phyloP scores from a whole-genome alignment of 2,329 filamentous ascomycete genomes.

The Neopestalotiopsis sp. region DNA sequence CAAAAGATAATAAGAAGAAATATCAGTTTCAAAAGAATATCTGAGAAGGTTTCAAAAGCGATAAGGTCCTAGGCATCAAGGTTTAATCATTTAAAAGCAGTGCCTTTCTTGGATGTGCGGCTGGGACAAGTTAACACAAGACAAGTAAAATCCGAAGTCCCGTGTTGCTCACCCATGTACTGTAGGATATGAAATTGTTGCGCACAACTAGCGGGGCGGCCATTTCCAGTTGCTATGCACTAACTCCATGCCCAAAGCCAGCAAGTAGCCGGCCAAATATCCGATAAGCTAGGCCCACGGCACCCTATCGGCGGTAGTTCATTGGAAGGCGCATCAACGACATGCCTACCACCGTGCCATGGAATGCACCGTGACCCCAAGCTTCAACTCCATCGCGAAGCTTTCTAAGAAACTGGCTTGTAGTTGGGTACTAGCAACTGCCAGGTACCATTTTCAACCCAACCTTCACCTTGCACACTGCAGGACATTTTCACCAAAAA shows the following conservation, averaged over 20 bases:
- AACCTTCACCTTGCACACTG: not conserved
- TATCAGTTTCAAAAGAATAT: not conserved
- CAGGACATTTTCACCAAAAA: no score
- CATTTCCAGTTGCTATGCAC: not conserved
- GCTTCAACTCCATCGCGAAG: not conserved
- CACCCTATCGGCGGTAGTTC: not conserved
- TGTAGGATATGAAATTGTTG: not conserved
- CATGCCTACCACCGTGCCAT: not conserved
- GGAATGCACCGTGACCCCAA: not conserved
- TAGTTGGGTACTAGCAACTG: no score
- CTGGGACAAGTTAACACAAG: no score
- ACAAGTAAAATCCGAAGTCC: no score
- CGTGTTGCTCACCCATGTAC: no score
- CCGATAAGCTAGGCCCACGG: conserved; percentile 3
- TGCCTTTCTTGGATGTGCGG: no score
- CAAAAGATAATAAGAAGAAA: not conserved
- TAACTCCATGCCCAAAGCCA: not conserved
- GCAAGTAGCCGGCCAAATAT: not conserved
- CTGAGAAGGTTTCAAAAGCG: no score
- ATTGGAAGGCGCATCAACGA: conserved; percentile 9
- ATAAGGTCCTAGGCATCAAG: no score
- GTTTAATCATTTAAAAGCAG: no score
- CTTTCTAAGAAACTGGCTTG: not conserved
- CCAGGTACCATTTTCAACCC: not conserved
- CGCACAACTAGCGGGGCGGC: not conserved